Percentiles rank a stretch among this genome's conserved stretches.
phyloP scores from a whole-genome alignment of 2,329 filamentous ascomycete species.

The Huntiella decipiens region DNA sequence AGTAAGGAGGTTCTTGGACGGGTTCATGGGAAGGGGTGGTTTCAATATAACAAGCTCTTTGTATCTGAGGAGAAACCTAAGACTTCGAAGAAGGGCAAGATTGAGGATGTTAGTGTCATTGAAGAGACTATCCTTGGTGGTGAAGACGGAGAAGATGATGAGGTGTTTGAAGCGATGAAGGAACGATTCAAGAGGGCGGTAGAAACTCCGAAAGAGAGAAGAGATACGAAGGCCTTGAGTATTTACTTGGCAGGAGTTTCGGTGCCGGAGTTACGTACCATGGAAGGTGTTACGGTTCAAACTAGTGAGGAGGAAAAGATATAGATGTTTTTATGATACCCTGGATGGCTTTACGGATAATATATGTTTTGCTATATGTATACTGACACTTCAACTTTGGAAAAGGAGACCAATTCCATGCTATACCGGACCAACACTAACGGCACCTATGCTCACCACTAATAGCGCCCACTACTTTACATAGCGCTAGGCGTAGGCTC shows the following conservation, averaged over 20 bases:
- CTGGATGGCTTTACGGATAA: neutral
- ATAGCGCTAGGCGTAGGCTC: neutral
- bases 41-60: constrained; percentile 38
- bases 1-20: constrained; percentile 33
- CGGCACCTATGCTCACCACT: neutral
- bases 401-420: neutral
- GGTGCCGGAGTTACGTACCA: constrained; percentile 34
- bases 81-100: neutral
- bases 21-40: constrained; percentile 26
- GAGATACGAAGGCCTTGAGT: constrained; percentile 35
- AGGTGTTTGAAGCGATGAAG: constrained; percentile 37
- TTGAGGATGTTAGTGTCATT: neutral
- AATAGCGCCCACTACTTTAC: neutral
- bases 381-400: neutral
- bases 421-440: neutral
- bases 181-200: constrained; percentile 36
- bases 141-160: constrained; percentile 13
- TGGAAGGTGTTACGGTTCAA: constrained; percentile 28
- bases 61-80: constrained; percentile 21
- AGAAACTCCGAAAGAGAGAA: constrained; percentile 25
- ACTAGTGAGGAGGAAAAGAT: constrained; percentile 18
- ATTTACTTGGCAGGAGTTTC: constrained; percentile 37
- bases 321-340: neutral
- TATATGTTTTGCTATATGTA: no score
- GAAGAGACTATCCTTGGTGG: constrained; percentile 9